A percentile compares a stretch with the other conserved stretches of the same genome.
phyloP scores from a whole-genome alignment of 1,139 yeast species.

The Geotrichum klebahnii region DNA sequence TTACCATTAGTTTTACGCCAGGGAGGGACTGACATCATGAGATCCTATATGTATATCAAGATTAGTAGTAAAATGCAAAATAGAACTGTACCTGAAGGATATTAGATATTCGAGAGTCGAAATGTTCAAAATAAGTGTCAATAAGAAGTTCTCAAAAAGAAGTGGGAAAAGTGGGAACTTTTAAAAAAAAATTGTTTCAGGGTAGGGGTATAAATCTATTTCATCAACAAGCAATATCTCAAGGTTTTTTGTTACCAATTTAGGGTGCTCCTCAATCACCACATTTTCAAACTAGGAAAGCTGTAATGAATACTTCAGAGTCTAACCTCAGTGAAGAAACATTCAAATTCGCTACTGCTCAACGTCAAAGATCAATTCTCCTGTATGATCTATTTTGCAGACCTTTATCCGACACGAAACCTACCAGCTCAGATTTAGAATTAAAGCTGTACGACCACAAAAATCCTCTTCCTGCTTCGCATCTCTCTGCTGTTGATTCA shows the following conservation, averaged over 20 bases:
- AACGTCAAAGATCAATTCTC: conserved; percentile 26
- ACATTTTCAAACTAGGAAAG: no score
- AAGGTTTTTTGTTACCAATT: no score
- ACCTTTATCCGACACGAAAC: neutral
- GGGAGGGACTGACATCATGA: conserved; percentile 32
- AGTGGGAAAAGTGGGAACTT: neutral
- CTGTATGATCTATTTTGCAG: conserved; percentile 22
- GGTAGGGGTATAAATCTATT: no score
- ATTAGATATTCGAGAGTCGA: neutral
- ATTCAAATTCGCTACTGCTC: conserved; percentile 23
- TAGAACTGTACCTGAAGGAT: neutral
- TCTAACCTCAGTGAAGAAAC: neutral
- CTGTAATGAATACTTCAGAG: neutral
- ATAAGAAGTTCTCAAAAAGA: neutral
- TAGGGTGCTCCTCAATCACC: neutral
- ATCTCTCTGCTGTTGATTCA: conserved; percentile 30
- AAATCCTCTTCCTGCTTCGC: conserved; percentile 20
- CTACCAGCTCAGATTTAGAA: neutral
- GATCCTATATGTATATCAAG: neutral
- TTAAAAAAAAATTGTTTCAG: neutral
- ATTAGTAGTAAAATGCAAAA: neutral
- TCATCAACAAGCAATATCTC: no score
- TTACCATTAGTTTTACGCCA: conserved; percentile 28
- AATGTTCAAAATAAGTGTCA: neutral
- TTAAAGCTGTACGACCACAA: conserved; percentile 21